Base-by-base conservation (phyloP, 768 basidiomycete genomes). In the Fomitopsis serialis region DNA sequence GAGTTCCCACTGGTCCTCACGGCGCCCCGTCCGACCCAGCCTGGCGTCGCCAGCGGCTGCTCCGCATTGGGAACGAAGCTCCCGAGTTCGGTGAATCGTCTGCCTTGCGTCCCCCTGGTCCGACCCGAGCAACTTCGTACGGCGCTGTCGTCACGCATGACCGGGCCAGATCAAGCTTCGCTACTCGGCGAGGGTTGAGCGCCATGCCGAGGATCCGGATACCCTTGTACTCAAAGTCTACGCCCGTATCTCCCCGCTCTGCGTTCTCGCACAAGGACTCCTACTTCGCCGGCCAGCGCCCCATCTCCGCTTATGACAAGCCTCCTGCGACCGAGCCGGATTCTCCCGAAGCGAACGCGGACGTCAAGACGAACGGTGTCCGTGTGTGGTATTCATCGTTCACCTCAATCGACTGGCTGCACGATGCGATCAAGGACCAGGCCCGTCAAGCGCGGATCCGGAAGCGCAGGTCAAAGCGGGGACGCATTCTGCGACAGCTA, bases 351-450 rank as follows among this genome's bases (percentile, higher is more conserved):
- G 66, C 74, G 17, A 81, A 79, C 43, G 66, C 76, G 17, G 85
- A 83, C 53, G 76, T 82, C 29, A 84, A 81, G 63, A 82, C 83
- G 46, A 96, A 96, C 60, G 94, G 94, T 34, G 84, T 92, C 53
- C 86, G 92, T 24, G 90, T 93, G n/a, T 90, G 87, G 91, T 93
- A 92, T 68, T 84, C 87, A 11, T 90, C 89, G 2, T 96, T 85
- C 72, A 85, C 90, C 0, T 92, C 89, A 19, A 87, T 96, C 53
- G 94, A 98, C 69, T 98, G 95, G 96, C 74, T 98, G 50, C 96
- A 98, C 62, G 96, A 98, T 72, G 81, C 91, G 37, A 92, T 98
- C 74, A 95, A 97, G 68, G 92, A 96, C 64, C 92, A 92, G 0
- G 80, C 81, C 8, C 87, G 94, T 25, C 86, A 88, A 58, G 80